phyloP scores from a whole-genome alignment of 2,329 filamentous ascomycete species.

The Apiospora phragmitis region DNA sequence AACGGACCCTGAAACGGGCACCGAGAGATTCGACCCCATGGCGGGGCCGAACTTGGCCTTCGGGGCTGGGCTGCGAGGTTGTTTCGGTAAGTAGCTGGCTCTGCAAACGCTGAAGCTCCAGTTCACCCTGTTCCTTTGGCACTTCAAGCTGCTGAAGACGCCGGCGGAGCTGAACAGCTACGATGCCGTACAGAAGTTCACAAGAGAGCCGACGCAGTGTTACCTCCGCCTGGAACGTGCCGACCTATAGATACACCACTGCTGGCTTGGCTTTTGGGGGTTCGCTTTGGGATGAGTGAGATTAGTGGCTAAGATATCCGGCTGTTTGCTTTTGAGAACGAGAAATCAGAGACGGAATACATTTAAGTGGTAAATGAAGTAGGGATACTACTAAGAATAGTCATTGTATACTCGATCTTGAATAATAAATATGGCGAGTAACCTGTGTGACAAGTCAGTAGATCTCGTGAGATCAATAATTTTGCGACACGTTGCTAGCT shows the following conservation, averaged over 20 bases:
- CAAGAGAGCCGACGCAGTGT: constrained; percentile 10
- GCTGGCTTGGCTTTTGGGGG: background rate
- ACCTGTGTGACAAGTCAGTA: background rate
- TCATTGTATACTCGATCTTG: background rate
- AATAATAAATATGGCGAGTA: background rate
- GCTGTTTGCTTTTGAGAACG: background rate
- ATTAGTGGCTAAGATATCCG: background rate
- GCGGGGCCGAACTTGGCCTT: constrained; percentile 25
- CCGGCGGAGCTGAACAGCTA: constrained; percentile 12
- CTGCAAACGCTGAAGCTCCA: constrained; percentile 20
- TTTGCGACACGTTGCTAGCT: background rate
- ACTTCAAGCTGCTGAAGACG: constrained; percentile 18
- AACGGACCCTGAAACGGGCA: background rate
- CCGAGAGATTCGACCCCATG: constrained; percentile 19
- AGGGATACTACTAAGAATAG: background rate
- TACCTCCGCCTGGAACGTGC: background rate
- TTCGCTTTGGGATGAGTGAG: background rate
- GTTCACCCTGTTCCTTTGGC: constrained; percentile 20
- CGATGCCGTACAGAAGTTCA: background rate
- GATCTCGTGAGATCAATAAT: background rate
- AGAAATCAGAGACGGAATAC: background rate
- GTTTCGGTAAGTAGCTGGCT: constrained; percentile 26
- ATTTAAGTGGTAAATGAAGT: background rate
- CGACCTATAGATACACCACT: background rate
- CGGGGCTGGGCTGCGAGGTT: constrained; percentile 24